Base-by-base conservation (phyloP, 257 asterid species). In the Primulina eburnea region DNA sequence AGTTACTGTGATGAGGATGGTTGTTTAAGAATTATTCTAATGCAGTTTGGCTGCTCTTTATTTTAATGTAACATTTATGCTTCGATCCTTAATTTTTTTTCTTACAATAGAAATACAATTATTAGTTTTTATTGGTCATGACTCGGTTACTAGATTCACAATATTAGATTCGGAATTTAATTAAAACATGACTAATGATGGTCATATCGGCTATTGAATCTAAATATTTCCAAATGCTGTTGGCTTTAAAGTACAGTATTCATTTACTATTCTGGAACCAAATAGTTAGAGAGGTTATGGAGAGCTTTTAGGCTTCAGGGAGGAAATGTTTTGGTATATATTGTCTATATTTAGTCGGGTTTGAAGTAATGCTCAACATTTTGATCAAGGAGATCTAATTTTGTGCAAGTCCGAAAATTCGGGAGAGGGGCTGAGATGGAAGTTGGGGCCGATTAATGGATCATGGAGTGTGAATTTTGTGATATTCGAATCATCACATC, bases 1-100 rank as follows among this genome's bases (percentile, higher is more conserved):
- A 66, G 72, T 72, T 71, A 63, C 79, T 62, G 77, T 73, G 71
- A 74, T 60, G 76, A 38, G 79, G 75, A 69, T 76, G 68, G 40
- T 62, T 77, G 40, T 62, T 81, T 71, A 75, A 71, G 69, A 73
- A 76, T 75, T 67, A 62, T 69, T 76, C 17, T 73, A 33, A 64
- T 75, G 60, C 70, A 61, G 59, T 67, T 73, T 34, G 12, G 35
- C 71, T 65, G 67, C 56, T 50, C 33, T 72, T 53, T 60, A 53
- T 24, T 78, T 75, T 40, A 35, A 16, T 17, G 64, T 64, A 38
- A 26, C 26, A 34, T 7, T 60, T 65, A 60, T 68, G 7, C 55
- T 69, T 62, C 52, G 40, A 34, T 73, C 37, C 34, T 38, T 62
- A 6, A 12, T 52, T 75, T 60, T 6, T 6, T 43, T 64, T 47